phyloP scores from a whole-genome alignment of 2,329 filamentous ascomycete genomes.

The Botrytis fabae region DNA sequence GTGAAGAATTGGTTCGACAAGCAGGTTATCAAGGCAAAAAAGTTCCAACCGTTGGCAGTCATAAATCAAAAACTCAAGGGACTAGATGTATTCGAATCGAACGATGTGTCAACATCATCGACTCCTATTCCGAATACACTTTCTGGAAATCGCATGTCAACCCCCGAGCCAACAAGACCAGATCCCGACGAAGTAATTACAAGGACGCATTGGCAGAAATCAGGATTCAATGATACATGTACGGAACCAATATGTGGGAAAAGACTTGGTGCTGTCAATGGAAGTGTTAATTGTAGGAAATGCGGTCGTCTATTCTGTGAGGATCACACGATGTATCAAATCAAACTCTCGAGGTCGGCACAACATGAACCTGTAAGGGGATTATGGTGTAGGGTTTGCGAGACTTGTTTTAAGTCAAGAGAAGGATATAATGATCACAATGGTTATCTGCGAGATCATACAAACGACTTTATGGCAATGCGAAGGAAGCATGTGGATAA shows the following conservation, averaged over 20 bases:
- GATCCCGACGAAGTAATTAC: slow-evolving; percentile 92
- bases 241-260: slow-evolving; percentile 85
- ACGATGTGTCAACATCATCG: slow-evolving; percentile 54
- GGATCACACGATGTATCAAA: slow-evolving; percentile 98
- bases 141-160: slow-evolving; percentile 41
- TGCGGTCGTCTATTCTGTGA: slow-evolving; percentile 95
- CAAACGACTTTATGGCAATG: slow-evolving; percentile 66
- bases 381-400: slow-evolving; percentile 92
- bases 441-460: slow-evolving; percentile 71
- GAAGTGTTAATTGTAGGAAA: slow-evolving; percentile 88
- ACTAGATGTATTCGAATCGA: slow-evolving; percentile 73
- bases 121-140: slow-evolving; percentile 39
- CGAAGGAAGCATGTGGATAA: slow-evolving; percentile 79
- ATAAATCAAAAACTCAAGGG: slow-evolving; percentile 76
- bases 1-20: slow-evolving; percentile 78
- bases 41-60: slow-evolving; percentile 71
- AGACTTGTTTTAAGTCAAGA: slow-evolving; percentile 98
- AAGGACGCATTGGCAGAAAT: slow-evolving; percentile 83
- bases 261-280: slow-evolving; percentile 74
- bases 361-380: slow-evolving; percentile 87
- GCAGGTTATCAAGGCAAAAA: slow-evolving; percentile 73
- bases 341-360: slow-evolving; percentile 90
- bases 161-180: slow-evolving; percentile 37
- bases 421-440: slow-evolving; percentile 92
- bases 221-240: slow-evolving; percentile 73